Conservation (phyloP, 306 rosid genomes). For the Inga oerstediana region DNA sequence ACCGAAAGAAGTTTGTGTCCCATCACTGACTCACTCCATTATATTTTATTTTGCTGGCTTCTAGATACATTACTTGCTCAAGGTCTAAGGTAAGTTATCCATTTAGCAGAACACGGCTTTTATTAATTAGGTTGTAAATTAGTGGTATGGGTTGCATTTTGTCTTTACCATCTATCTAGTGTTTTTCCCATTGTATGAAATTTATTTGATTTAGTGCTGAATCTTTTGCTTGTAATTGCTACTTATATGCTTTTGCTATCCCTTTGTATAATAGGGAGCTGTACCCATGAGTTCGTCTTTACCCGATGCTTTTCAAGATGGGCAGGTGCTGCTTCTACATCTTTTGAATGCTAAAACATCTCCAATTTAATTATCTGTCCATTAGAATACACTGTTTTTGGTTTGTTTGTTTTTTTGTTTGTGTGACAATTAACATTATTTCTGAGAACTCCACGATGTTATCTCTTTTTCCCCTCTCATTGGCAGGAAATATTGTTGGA, state of each 20-base stretch:
- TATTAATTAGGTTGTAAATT: conserved; percentile 24
- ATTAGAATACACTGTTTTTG: not conserved
- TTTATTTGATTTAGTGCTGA: conserved; percentile 2
- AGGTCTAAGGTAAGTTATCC: not conserved
- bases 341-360: not conserved
- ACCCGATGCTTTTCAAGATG: conserved; percentile 41
- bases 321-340: conserved; percentile 49
- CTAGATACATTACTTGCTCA: not conserved
- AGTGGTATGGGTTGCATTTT: not conserved
- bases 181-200: not conserved
- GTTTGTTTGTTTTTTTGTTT: not conserved
- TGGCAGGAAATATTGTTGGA: conserved; percentile 82
- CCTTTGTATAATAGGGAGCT: conserved; percentile 1
- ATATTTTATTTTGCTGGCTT: not conserved
- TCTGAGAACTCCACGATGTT: not conserved
- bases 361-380: not conserved
- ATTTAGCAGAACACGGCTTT: not conserved
- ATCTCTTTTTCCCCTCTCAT: not conserved
- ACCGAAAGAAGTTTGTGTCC: not conserved
- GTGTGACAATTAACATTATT: not conserved
- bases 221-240: not conserved
- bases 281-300: conserved; percentile 61
- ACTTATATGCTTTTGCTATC: not conserved
- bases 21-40: not conserved
- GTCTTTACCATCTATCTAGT: not conserved